A percentile compares a stretch with the other conserved stretches of the same genome.
Evolutionary conservation across 2,329 filamentous ascomycete species (phyloP).

Genomic region (Hysterium pulicare): DNA sequence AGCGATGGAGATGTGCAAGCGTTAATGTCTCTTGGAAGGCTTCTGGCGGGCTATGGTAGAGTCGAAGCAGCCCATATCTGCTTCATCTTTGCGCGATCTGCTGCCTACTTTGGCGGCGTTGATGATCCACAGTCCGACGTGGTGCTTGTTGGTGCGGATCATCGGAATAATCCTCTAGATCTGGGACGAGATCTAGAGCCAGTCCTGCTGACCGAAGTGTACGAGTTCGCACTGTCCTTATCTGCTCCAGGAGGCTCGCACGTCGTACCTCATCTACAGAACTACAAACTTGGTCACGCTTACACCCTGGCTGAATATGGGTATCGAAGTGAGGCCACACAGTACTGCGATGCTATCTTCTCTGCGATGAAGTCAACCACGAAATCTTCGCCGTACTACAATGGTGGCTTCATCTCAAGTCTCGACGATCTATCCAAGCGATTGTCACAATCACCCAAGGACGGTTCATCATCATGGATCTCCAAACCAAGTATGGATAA

Average conservation of each 20-base stretch:
- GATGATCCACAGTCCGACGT: conserved; percentile 79
- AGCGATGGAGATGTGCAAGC: conserved; percentile 75
- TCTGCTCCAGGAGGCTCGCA: conserved; percentile 51
- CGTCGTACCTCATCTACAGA: conserved; percentile 75
- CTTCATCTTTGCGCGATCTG: conserved; percentile 76
- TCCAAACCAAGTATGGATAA: conserved; percentile 95
- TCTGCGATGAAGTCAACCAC: conserved; percentile 75
- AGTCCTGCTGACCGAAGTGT: conserved; percentile 91
- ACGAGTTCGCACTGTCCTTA: conserved; percentile 83
- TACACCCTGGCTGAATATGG: conserved; percentile 80
- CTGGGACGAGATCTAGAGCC: conserved; percentile 79
- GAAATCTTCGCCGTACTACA: conserved; percentile 81
- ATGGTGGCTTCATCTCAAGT: conserved; percentile 66
- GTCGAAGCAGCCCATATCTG: conserved; percentile 92
- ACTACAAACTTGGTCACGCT: conserved; percentile 90
- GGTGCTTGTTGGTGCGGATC: conserved; percentile 81
- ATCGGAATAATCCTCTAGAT: conserved; percentile 65
- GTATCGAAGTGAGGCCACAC: conserved; percentile 74
- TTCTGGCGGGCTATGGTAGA: conserved; percentile 81
- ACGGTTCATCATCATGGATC: conserved; percentile 82
- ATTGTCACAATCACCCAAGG: conserved; percentile 80
- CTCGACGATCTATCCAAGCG: conserved; percentile 82
- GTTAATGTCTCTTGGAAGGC: conserved; percentile 72
- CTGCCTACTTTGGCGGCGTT: conserved; percentile 71
- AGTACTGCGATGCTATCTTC: conserved; percentile 85